Conservation (phyloP, 179 eudicot species). For the Vitellaria paradoxa region DNA sequence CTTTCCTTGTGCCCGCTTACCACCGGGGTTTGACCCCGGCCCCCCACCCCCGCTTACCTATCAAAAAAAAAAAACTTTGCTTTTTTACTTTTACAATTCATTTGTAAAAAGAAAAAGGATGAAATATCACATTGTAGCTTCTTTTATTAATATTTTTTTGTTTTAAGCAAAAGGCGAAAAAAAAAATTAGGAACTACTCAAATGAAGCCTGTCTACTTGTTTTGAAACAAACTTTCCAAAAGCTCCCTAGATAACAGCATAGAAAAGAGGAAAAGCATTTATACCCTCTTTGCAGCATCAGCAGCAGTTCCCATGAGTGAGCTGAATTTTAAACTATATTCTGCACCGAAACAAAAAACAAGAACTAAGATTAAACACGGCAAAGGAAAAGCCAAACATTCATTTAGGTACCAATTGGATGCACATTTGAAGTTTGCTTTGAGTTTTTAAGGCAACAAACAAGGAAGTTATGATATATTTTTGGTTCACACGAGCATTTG, state of each 20-base stretch:
- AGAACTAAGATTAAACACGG: background rate
- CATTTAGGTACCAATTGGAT: background rate
- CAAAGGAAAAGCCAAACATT: background rate
- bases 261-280: background rate
- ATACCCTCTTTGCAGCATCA: conserved; percentile 24
- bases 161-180: no score
- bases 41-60: no score
- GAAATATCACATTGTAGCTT: no score
- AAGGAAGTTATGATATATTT: background rate
- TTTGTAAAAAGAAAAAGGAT: no score
- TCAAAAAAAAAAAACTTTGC: no score
- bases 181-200: no score
- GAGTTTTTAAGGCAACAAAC: background rate
- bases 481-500: background rate
- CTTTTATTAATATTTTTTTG: no score
- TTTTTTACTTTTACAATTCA: no score
- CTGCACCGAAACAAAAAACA: background rate
- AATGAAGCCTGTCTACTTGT: background rate
- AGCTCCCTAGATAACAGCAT: background rate
- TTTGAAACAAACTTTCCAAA: background rate
- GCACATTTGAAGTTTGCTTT: background rate
- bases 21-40: no score
- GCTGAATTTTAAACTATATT: background rate
- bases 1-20: no score
- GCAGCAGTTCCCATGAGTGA: conserved; percentile 23